Conservation (phyloP, 176 grass and related monocot species). For the Aegilops umbellulata region DNA sequence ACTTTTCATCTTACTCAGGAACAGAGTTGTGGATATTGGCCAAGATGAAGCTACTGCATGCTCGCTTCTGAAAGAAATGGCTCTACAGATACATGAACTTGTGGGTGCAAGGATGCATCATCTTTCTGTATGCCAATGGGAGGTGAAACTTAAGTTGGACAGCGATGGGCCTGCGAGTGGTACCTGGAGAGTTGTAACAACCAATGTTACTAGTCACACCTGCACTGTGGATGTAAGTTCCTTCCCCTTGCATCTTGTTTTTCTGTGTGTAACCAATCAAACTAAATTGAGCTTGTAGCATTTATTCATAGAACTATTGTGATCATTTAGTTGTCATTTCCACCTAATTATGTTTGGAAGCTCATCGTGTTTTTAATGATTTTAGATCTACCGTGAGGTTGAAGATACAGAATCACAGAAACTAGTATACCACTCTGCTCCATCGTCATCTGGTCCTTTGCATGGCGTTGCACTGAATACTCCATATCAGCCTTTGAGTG, state of each 20-base stretch:
- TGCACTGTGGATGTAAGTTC: constrained; percentile 91
- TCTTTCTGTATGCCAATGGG: constrained; percentile 97
- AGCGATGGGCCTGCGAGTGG: constrained; percentile 68
- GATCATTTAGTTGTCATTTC: not conserved
- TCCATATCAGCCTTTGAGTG: constrained; percentile 67
- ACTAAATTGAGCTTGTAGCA: not conserved
- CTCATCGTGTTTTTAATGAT: constrained; percentile 15
- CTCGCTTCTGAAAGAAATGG: constrained; percentile 85
- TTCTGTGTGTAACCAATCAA: not conserved
- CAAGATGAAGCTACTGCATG: constrained; percentile 72
- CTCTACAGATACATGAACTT: constrained; percentile 83
- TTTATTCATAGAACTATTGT: not conserved
- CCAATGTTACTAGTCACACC: constrained; percentile 91
- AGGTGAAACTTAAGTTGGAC: constrained; percentile 80
- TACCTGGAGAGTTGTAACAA: constrained; percentile 86
- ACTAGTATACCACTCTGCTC: constrained; percentile 67
- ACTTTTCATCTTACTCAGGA: constrained; percentile 53
- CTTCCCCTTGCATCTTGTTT: not conserved
- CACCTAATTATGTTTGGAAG: constrained; percentile 23
- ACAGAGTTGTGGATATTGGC: constrained; percentile 51
- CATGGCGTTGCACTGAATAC: constrained; percentile 66
- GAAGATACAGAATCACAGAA: constrained; percentile 67
- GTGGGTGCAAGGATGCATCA: constrained; percentile 89
- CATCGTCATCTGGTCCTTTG: constrained; percentile 43
- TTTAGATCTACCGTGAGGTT: constrained; percentile 83